phyloP scores from a whole-genome alignment of 495 filamentous ascomycete species.

The Amorphotheca resinae region DNA sequence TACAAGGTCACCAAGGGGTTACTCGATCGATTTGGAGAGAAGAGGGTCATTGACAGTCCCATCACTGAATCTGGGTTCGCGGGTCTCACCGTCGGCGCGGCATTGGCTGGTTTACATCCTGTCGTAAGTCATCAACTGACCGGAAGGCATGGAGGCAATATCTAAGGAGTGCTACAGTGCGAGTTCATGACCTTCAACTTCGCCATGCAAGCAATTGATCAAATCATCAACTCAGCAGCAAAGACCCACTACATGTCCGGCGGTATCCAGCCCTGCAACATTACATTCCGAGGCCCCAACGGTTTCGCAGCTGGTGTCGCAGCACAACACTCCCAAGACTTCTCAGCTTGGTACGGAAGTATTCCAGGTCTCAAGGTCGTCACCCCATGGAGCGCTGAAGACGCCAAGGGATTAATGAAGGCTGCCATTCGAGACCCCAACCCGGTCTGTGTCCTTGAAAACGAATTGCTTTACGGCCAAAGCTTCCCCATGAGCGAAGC shows the following conservation, averaged over 20 bases:
- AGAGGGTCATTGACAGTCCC: slow-evolving; percentile 93
- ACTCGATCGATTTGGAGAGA: slow-evolving; percentile 91
- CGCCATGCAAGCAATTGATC: slow-evolving; percentile 99
- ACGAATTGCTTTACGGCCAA: slow-evolving; percentile 94
- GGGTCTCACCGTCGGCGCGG: slow-evolving; percentile 88
- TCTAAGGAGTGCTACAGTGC: slow-evolving; percentile 42
- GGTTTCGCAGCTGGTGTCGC: slow-evolving; percentile 93
- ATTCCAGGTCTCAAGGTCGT: slow-evolving; percentile 97
- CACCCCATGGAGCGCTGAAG: slow-evolving; percentile 87
- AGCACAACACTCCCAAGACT: slow-evolving; percentile 97
- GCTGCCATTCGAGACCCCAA: slow-evolving; percentile 97
- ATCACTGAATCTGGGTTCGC: slow-evolving; percentile 94
- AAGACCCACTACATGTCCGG: slow-evolving; percentile 99
- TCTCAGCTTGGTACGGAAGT: slow-evolving; percentile 95
- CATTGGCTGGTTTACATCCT: slow-evolving; percentile 85
- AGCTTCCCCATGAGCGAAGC: slow-evolving; percentile 92
- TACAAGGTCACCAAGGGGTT: slow-evolving; percentile 99
- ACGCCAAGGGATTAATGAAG: slow-evolving; percentile 95
- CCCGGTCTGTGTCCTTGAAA: slow-evolving; percentile 89
- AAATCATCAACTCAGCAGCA: slow-evolving; percentile 97
- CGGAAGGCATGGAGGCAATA: not conserved
- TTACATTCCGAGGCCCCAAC: slow-evolving; percentile 98
- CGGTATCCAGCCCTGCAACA: slow-evolving; percentile 97
- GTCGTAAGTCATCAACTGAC: slow-evolving; percentile 49
- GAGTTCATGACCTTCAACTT: slow-evolving; percentile 99